These are phyloP conservation scores for Auriscalpium microsporum DNA, from an alignment of 768 basidiomycete species.

Conservation along the genomic window DNA sequence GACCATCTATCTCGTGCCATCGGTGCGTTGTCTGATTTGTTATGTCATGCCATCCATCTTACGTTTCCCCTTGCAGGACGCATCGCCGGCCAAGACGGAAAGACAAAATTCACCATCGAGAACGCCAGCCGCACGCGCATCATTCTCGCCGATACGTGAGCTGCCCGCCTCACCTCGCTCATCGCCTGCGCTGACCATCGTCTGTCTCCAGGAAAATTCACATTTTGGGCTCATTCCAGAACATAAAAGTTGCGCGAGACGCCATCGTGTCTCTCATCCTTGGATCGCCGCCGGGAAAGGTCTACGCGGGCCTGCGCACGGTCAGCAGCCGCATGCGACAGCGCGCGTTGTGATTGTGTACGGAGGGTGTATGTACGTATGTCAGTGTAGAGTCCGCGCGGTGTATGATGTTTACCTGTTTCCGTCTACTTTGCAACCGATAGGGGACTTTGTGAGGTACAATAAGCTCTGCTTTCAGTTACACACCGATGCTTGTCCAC, in stretches of 20 bases:
- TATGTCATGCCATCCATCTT: neutral
- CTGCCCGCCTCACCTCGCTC: constrained; percentile 16
- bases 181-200: neutral
- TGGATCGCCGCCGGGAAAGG: constrained; percentile 91
- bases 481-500: too few species aligned
- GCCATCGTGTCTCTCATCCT: constrained; percentile 93
- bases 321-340: constrained; percentile 92
- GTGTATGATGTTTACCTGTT: too few species aligned
- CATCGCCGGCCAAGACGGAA: constrained; percentile 97
- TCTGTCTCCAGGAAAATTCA: constrained; percentile 77
- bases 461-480: too few species aligned
- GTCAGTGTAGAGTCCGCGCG: neutral
- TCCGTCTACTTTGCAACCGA: too few species aligned
- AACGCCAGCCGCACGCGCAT: constrained; percentile 96
- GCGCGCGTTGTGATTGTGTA: constrained; percentile 52
- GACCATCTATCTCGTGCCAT: constrained; percentile 98
- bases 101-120: constrained; percentile 98
- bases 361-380: neutral
- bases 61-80: constrained; percentile 48
- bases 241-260: constrained; percentile 95
- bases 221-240: constrained; percentile 97
- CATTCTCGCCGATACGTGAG: constrained; percentile 93
- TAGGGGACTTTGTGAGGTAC: too few species aligned
- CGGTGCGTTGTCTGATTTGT: constrained; percentile 36
- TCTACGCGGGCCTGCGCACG: constrained; percentile 84